Evolutionary conservation across 129 eudicot species (phyloP), one percentile per base, ranked within the genome.

Genomic region (Artemisia annua): DNA sequence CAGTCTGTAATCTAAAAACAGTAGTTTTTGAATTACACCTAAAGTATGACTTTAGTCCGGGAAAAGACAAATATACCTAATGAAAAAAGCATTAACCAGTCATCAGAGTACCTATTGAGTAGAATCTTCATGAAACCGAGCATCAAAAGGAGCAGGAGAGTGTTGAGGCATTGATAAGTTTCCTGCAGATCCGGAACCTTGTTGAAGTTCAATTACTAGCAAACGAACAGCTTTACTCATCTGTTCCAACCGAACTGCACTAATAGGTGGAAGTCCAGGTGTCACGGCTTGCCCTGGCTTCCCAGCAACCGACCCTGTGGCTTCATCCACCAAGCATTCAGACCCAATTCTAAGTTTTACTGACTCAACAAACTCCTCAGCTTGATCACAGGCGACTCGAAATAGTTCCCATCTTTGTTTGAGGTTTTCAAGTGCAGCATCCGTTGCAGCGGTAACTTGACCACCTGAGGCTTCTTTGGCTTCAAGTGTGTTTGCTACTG

Each of bases 211-310:
- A 73, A 92, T 85, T 69, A 92, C 98, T 1, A 92, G 83, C 90
- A 89, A 92, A 44, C 96, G 79, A 59, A 92, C 98, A 28, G 98
- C 95, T 85, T 92, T 92, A 81, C 96, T 89, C 96, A 92, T 92
- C 63, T 89, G 98, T 73, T 92, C 96, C 85, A 92, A 82, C 72
- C 95, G 78, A 15, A 92, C 98, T 0, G 98, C 98, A 61, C 96
- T 92, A 4, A 92, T 92, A 11, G 98, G 98, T 8, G 91, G 95
- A 64, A 89, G 88, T 46, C 95, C 92, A 70, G 74, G 82, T 24
- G 84, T 74, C 22, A 26, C 79, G 1, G 78, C 79, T 68, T 84
- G 88, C 5, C 95, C 98, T 3, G 88, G 75, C 81, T 73, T 87
- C 22, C 87, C 86, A 44, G 86, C 63, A 22, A 80, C 78, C 0